A percentile compares a stretch with the other conserved stretches of the same genome.
Evolutionary conservation across 768 basidiomycete genomes (phyloP).

Genomic region (Pisolithus sp.): DNA sequence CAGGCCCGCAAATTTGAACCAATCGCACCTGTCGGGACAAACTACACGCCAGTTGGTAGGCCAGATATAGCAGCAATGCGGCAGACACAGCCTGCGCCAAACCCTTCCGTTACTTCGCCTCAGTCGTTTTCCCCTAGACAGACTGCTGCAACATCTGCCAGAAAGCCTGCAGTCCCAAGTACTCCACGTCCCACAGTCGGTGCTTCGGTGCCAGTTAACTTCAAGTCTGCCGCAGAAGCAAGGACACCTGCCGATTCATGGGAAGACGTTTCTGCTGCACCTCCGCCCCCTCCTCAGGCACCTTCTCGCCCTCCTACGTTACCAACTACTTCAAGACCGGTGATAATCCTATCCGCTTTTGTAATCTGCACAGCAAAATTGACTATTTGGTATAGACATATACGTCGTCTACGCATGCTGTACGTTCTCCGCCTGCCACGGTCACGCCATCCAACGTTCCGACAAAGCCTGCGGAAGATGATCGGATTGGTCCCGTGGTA

Average conservation of each 20-base stretch:
- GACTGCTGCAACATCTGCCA: slow-evolving; percentile 5
- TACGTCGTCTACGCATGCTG: slow-evolving; percentile 20
- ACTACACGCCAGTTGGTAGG: slow-evolving; percentile 68
- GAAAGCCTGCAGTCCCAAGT: slow-evolving; percentile 32
- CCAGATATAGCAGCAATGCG: slow-evolving; percentile 61
- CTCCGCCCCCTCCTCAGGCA: slow-evolving; percentile 35
- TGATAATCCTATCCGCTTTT: slow-evolving; percentile 17
- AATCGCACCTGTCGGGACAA: slow-evolving; percentile 76
- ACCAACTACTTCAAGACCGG: slow-evolving; percentile 38
- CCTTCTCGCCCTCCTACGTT: slow-evolving; percentile 44
- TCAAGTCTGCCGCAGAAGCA: slow-evolving; percentile 32
- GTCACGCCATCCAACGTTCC: slow-evolving; percentile 44
- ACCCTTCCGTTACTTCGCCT: slow-evolving; percentile 27
- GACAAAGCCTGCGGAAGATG: slow-evolving; percentile 69
- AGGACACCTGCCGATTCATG: slow-evolving; percentile 53
- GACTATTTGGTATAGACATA: slow-evolving; percentile 11
- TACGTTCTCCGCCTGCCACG: slow-evolving; percentile 29
- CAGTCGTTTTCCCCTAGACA: slow-evolving; percentile 10
- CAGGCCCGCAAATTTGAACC: slow-evolving; percentile 65
- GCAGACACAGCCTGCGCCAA: slow-evolving; percentile 35
- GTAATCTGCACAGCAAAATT: background rate
- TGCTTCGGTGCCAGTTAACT: slow-evolving; percentile 36
- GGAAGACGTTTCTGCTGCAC: slow-evolving; percentile 38
- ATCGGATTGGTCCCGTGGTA: slow-evolving; percentile 74
- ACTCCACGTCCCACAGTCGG: slow-evolving; percentile 46